Conservation (phyloP, 139 green algal species). For the Pseudopediastrum boryanum region DNA sequence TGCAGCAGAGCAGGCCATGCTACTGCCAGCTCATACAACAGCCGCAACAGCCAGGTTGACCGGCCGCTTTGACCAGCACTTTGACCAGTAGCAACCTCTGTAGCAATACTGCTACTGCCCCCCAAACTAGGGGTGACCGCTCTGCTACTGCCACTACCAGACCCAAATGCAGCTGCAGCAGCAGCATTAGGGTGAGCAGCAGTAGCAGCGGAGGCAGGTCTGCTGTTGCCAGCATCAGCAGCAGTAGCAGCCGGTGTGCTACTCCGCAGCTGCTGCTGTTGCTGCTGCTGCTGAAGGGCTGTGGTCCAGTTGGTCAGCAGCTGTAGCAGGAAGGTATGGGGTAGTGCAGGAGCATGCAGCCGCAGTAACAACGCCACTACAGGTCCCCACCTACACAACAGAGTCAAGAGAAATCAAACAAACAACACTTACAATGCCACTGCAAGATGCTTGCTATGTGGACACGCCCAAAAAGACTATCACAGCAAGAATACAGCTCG, state of each 20-base stretch:
- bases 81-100: not conserved
- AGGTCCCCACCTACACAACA: conserved; percentile 23
- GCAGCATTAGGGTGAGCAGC: not conserved
- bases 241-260: conserved; percentile 12
- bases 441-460: no score
- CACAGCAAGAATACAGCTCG: no score
- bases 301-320: conserved; percentile 10
- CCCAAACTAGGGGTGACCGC: not conserved
- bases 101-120: not conserved
- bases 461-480: no score
- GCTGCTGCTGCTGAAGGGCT: not conserved
- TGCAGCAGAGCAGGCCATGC: conserved; percentile 16
- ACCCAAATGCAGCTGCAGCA: not conserved
- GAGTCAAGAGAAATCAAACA: no score
- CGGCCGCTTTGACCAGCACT: not conserved
- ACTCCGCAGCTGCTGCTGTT: conserved; percentile 1
- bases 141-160: not conserved
- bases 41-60: conserved; percentile 16
- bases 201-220: not conserved
- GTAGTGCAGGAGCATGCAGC: conserved; percentile 11
- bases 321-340: not conserved
- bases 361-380: conserved; percentile 28
- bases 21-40: not conserved
- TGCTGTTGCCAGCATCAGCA: conserved; percentile 11
- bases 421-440: no score